A percentile compares a stretch with the other conserved stretches of the same genome.
These are phyloP conservation scores for Galium porrigens DNA, from an alignment of 305 asterid species.

Conservation along the genomic window DNA sequence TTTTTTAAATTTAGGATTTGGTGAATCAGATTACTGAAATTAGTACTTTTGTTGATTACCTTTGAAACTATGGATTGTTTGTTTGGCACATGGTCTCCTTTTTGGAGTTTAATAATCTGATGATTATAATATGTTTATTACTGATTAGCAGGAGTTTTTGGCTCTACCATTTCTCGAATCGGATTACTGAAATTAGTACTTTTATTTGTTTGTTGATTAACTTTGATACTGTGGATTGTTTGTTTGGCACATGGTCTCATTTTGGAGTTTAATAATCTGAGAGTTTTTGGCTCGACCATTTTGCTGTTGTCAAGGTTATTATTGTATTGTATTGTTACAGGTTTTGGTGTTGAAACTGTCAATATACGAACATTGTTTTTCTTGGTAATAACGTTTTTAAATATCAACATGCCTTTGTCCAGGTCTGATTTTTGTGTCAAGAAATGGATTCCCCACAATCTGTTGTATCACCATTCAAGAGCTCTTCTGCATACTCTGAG, in stretches of 20 bases:
- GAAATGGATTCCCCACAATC: slow-evolving; percentile 89
- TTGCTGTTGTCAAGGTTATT: background rate
- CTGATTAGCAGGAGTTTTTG: too few relatives aligned
- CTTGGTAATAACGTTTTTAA: background rate
- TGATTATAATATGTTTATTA: too few relatives aligned
- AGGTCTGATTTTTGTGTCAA: slow-evolving; percentile 31
- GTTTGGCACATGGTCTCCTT: background rate
- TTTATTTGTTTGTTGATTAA: background rate
- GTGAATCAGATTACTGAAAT: background rate
- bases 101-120: background rate
- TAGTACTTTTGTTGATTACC: background rate
- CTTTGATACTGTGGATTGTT: background rate
- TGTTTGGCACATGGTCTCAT: background rate
- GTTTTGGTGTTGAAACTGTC: background rate
- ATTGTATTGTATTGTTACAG: background rate
- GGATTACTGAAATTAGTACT: background rate
- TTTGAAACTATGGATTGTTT: background rate
- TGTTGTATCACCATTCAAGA: slow-evolving; percentile 59
- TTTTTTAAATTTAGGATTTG: background rate
- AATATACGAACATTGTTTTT: background rate
- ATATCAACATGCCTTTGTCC: background rate
- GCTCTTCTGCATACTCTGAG: slow-evolving; percentile 34
- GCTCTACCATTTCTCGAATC: background rate
- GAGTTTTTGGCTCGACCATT: background rate
- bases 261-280: background rate